A percentile compares a stretch with the other conserved stretches of the same genome.
phyloP scores from a whole-genome alignment of 345 rosid species.

The Dimocarpus longan region DNA sequence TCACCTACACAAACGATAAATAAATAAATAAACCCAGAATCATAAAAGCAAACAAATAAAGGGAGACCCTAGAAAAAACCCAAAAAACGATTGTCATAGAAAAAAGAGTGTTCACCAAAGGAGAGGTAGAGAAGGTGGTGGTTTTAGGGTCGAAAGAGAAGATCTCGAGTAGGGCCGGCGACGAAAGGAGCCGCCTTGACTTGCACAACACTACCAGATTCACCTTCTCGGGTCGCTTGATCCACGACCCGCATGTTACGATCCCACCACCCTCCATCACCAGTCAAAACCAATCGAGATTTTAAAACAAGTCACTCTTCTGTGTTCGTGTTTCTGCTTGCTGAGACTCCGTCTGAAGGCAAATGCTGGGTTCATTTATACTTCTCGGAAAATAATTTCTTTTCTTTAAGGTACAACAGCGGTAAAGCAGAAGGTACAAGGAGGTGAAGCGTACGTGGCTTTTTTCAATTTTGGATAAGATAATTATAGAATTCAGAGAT shows the following conservation, averaged over 20 bases:
- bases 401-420: background rate
- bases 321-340: background rate
- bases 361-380: background rate
- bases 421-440: background rate
- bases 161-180: conserved; percentile 65
- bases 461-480: background rate
- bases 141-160: conserved; percentile 80
- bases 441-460: background rate
- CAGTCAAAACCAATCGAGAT: no score
- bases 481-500: background rate
- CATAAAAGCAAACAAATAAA: conserved; percentile 10
- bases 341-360: background rate
- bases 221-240: conserved; percentile 78
- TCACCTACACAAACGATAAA: conserved; percentile 40
- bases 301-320: no score
- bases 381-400: background rate
- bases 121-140: conserved; percentile 65
- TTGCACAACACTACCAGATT: conserved; percentile 64
- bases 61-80: background rate
- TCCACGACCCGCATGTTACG: conserved; percentile 89
- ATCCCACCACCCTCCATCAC: conserved; percentile 46
- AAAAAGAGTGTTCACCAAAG: conserved; percentile 48
- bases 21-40: background rate
- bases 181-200: conserved; percentile 46
- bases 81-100: background rate